phyloP scores from a whole-genome alignment of 1,284 basidiomycete genomes.

The Papiliotrema nemorosa region DNA sequence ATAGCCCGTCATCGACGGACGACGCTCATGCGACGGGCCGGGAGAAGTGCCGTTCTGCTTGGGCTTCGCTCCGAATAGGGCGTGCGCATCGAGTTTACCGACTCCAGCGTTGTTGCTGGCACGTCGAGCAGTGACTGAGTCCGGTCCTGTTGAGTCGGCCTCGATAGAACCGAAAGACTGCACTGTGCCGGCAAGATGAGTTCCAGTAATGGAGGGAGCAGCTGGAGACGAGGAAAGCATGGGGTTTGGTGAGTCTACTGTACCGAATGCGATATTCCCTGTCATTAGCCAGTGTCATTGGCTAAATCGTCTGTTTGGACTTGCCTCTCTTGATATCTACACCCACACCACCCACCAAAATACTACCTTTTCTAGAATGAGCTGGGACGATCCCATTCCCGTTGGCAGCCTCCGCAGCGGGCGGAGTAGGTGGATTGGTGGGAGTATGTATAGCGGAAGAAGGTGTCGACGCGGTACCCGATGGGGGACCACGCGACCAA shows the following conservation, averaged over 20 bases:
- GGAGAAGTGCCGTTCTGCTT: slow-evolving; percentile 8
- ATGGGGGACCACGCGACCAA: slow-evolving; percentile 42
- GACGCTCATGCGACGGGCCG: slow-evolving; percentile 23
- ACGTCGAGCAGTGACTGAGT: slow-evolving; percentile 39
- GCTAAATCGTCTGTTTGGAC: slow-evolving; percentile 6
- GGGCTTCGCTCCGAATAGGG: slow-evolving; percentile 40
- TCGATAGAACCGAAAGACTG: slow-evolving; percentile 74
- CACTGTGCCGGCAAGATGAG: slow-evolving; percentile 53
- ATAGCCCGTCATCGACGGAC: slow-evolving; percentile 30
- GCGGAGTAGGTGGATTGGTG: slow-evolving; percentile 12
- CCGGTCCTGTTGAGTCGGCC: slow-evolving; percentile 44
- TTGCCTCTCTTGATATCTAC: slow-evolving; percentile 40
- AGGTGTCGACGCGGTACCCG: slow-evolving; percentile 29
- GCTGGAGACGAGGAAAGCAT: slow-evolving; percentile 50
- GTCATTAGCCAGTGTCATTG: background rate
- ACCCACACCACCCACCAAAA: slow-evolving; percentile 39
- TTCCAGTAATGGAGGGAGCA: slow-evolving; percentile 46
- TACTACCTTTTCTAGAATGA: slow-evolving; percentile 39
- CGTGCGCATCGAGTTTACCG: slow-evolving; percentile 37
- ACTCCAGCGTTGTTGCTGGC: slow-evolving; percentile 21
- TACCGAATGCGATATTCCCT: slow-evolving; percentile 64
- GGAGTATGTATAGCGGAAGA: slow-evolving; percentile 22
- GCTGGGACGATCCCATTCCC: slow-evolving; percentile 9
- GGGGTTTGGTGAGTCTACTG: slow-evolving; percentile 60
- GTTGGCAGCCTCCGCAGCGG: slow-evolving; percentile 4